These are phyloP conservation scores for Lactarius tabidus DNA, from an alignment of 768 basidiomycete species.

Conservation along the genomic window DNA sequence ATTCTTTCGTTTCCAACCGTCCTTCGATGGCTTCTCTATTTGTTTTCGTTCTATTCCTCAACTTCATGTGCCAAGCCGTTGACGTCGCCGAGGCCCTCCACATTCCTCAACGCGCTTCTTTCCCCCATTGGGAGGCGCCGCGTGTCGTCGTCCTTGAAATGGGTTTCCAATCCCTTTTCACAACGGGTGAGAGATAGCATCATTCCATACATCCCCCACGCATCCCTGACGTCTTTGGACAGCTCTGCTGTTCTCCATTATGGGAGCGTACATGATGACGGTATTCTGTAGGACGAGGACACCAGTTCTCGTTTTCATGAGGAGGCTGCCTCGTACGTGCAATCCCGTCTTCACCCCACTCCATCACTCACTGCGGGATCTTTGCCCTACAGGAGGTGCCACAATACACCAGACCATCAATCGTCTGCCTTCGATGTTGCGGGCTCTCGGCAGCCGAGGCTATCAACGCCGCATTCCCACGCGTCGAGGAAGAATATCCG, in stretches of 20 bases:
- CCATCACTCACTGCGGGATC: not conserved
- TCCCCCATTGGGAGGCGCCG: not conserved
- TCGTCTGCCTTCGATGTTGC: not conserved
- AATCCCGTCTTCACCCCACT: not conserved
- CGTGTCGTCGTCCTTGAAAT: not conserved
- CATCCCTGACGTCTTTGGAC: not conserved
- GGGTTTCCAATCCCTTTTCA: not conserved
- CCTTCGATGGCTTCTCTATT: not conserved
- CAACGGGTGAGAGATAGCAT: not conserved
- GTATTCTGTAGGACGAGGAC: not conserved
- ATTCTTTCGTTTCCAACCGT: not conserved
- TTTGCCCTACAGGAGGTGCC: not conserved
- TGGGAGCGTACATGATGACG: not conserved
- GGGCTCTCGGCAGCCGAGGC: not conserved
- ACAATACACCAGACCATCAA: not conserved
- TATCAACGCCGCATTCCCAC: not conserved
- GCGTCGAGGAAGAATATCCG: not conserved
- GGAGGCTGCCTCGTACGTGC: not conserved
- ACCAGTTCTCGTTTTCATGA: not conserved
- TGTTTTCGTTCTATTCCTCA: not conserved
- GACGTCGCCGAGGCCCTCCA: not conserved
- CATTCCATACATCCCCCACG: not conserved
- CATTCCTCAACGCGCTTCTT: not conserved
- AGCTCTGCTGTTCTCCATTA: not conserved
- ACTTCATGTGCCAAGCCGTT: not conserved